These are phyloP conservation scores for Sutorius australiensis DNA, from an alignment of 768 basidiomycete genomes.

Conservation along the genomic window DNA sequence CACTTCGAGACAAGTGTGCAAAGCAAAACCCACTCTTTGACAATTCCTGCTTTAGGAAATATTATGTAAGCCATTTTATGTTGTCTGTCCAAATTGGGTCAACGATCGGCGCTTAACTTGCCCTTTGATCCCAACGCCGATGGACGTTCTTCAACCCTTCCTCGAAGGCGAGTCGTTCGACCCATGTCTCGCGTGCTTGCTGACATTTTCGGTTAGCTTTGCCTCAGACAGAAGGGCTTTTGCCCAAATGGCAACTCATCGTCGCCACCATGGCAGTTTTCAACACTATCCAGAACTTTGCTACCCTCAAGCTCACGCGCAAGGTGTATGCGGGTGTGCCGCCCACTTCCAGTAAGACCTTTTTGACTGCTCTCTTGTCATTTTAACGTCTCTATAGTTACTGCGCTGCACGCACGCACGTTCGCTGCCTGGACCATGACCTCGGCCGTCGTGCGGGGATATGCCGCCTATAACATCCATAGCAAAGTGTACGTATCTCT, in stretches of 20 bases:
- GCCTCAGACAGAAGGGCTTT: constrained; percentile 61
- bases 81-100: not conserved
- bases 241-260: constrained; percentile 88
- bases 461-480: constrained; percentile 87
- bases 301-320: constrained; percentile 72
- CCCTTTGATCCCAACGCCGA: not conserved
- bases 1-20: constrained; percentile 9
- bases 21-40: constrained; percentile 19
- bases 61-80: constrained; percentile 26
- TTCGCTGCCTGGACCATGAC: constrained; percentile 92
- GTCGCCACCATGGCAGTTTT: constrained; percentile 75
- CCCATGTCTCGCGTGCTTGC: not conserved
- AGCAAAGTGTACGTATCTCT: constrained; percentile 62
- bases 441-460: constrained; percentile 75
- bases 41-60: constrained; percentile 19
- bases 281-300: constrained; percentile 82
- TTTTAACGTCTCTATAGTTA: constrained; percentile 50
- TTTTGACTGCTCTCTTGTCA: not conserved
- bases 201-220: constrained; percentile 42
- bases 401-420: constrained; percentile 79
- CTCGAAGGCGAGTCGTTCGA: constrained; percentile 18
- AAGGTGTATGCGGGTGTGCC: constrained; percentile 61
- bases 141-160: constrained; percentile 14
- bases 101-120: constrained; percentile 17
- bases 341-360: constrained; percentile 35